These are phyloP conservation scores for Schizosaccharomyces lindneri DNA, from an alignment of 805 yeast species.

Conservation along the genomic window DNA sequence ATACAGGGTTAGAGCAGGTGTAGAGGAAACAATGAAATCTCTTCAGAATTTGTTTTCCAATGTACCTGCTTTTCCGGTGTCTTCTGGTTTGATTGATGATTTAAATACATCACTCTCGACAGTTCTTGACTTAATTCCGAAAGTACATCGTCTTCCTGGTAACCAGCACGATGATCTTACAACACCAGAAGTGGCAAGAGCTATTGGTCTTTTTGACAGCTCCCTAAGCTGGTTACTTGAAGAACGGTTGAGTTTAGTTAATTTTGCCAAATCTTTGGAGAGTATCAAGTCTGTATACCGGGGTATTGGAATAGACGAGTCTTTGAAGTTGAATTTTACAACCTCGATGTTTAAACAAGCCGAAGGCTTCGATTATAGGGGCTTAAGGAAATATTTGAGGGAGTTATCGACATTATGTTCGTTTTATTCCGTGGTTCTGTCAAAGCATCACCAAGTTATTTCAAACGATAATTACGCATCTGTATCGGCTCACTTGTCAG, in stretches of 20 bases:
- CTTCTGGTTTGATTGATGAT: neutral
- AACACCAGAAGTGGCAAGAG: neutral
- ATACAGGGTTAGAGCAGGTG: conserved; percentile 36
- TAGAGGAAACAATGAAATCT: conserved; percentile 35
- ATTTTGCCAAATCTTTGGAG: neutral
- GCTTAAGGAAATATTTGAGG: neutral
- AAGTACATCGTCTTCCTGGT: neutral
- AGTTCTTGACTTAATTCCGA: neutral
- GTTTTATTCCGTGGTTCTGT: neutral
- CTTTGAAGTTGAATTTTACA: neutral
- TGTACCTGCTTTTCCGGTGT: conserved; percentile 10
- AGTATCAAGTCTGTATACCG: neutral
- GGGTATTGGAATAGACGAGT: neutral
- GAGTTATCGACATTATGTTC: neutral
- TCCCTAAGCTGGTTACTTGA: neutral
- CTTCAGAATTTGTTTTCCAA: conserved; percentile 37
- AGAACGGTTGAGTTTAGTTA: neutral
- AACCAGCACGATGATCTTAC: neutral
- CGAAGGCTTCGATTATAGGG: neutral
- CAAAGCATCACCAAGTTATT: neutral
- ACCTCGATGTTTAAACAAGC: neutral
- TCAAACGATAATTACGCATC: too few species aligned
- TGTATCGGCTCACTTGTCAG: too few species aligned
- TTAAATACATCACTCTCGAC: neutral
- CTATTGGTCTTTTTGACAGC: neutral